phyloP scores from a whole-genome alignment of 306 rosid genomes.

The Pyrus bretschneideri region DNA sequence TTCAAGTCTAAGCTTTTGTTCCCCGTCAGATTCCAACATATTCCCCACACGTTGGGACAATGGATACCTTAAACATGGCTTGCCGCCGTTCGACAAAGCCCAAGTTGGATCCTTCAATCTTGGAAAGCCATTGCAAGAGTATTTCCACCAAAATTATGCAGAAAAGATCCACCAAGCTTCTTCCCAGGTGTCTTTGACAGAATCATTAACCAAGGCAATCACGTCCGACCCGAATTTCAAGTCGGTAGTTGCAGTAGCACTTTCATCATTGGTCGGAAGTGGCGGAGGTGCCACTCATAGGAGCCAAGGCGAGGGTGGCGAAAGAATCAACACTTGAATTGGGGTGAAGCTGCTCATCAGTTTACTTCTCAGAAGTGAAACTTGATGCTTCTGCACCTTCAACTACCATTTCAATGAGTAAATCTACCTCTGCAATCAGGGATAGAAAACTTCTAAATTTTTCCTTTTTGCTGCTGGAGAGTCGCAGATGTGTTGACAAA shows the following conservation, averaged over 20 bases:
- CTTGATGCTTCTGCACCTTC: conserved; percentile 1
- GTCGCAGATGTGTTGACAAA: neutral
- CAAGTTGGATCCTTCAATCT: conserved; percentile 1
- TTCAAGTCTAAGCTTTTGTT: conserved; percentile 17
- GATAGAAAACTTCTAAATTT: neutral
- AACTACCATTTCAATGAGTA: conserved; percentile 12
- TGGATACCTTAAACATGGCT: conserved; percentile 3
- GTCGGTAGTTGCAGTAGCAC: conserved; percentile 46
- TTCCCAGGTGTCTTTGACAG: conserved; percentile 38
- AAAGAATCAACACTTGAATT: conserved; percentile 19
- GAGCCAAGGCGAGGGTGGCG: conserved; percentile 17
- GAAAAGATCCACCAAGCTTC: conserved; percentile 25
- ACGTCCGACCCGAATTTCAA: conserved; percentile 44
- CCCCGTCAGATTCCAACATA: conserved; percentile 10
- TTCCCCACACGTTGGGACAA: conserved; percentile 20
- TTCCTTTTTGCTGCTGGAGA: neutral
- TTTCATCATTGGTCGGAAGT: conserved; percentile 45
- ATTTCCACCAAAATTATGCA: conserved; percentile 21
- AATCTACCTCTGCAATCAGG: neutral
- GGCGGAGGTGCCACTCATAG: conserved; percentile 27
- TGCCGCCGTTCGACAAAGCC: conserved; percentile 3
- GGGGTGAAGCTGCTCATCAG: conserved; percentile 17
- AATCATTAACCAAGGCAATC: conserved; percentile 53
- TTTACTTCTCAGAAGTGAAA: conserved; percentile 18
- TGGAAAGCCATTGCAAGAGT: conserved; percentile 27